phyloP scores from a whole-genome alignment of 129 eudicot species.

The Erigeron canadensis region DNA sequence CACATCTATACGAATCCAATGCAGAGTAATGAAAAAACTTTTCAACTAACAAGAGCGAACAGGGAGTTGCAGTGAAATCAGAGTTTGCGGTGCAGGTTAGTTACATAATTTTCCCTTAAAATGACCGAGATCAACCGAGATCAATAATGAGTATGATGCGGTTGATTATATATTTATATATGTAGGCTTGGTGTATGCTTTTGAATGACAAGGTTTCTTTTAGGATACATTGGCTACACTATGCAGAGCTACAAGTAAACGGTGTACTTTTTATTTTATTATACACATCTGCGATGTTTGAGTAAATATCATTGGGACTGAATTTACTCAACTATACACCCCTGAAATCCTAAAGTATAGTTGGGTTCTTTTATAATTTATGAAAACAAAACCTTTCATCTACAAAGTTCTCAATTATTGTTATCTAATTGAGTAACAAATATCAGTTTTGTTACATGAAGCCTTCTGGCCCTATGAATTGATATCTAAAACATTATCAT shows the following conservation, averaged over 20 bases:
- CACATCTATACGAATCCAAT: constrained; percentile 63
- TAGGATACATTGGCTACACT: constrained; percentile 98
- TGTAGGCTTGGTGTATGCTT: constrained; percentile 97
- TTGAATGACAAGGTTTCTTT: constrained; percentile 89
- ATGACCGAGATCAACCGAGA: neutral
- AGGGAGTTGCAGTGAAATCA: constrained; percentile 65
- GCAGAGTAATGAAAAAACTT: constrained; percentile 72
- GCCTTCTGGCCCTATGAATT: too few relatives aligned
- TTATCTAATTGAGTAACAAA: too few relatives aligned
- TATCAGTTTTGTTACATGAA: too few relatives aligned
- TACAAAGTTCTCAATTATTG: too few relatives aligned
- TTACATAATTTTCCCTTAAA: constrained; percentile 6
- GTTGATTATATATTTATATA: constrained; percentile 11
- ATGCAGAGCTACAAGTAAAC: constrained; percentile 83
- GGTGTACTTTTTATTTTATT: constrained; percentile 39
- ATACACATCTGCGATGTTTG: too few relatives aligned
- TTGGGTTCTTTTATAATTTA: too few relatives aligned
- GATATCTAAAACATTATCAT: too few relatives aligned
- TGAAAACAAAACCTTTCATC: too few relatives aligned
- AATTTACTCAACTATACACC: too few relatives aligned
- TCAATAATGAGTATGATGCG: constrained; percentile 3
- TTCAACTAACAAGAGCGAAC: constrained; percentile 80
- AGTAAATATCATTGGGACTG: too few relatives aligned
- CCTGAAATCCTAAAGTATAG: too few relatives aligned
- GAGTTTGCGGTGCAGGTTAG: constrained; percentile 92